Evolutionary conservation across 129 eudicot genomes (phyloP).

Genomic region (Artemisia argyi): DNA sequence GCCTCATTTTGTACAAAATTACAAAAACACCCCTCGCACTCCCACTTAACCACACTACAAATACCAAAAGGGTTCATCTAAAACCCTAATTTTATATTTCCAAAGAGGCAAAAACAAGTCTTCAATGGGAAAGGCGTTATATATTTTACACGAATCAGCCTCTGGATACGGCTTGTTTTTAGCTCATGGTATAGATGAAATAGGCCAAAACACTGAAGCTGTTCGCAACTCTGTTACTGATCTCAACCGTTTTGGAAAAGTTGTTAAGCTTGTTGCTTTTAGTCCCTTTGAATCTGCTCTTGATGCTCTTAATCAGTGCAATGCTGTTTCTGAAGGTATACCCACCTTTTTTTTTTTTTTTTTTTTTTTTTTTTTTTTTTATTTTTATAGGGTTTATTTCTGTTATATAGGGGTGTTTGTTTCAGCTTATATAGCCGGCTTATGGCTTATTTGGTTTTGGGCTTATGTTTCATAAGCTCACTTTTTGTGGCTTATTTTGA

Average conservation of each 20-base stretch:
- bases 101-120: background rate
- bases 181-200: slow-evolving; percentile 82
- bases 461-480: too few relatives aligned
- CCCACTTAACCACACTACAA: too few relatives aligned
- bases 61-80: background rate
- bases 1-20: too few relatives aligned
- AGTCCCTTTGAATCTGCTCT: slow-evolving; percentile 72
- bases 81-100: background rate
- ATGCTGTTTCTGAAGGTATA: slow-evolving; percentile 80
- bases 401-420: too few relatives aligned
- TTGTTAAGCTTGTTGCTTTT: slow-evolving; percentile 68
- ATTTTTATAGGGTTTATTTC: too few relatives aligned
- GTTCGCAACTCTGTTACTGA: slow-evolving; percentile 73
- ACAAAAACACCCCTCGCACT: too few relatives aligned
- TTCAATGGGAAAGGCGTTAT: slow-evolving; percentile 61
- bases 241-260: slow-evolving; percentile 74
- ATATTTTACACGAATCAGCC: slow-evolving; percentile 71
- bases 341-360: background rate
- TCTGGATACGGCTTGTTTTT: slow-evolving; percentile 63
- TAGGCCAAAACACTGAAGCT: slow-evolving; percentile 88
- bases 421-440: too few relatives aligned
- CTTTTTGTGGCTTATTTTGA: too few relatives aligned
- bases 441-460: too few relatives aligned
- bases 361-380: too few relatives aligned
- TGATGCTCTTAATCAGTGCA: slow-evolving; percentile 80